phyloP scores from a whole-genome alignment of 495 filamentous ascomycete genomes.

The Viridothelium virens region DNA sequence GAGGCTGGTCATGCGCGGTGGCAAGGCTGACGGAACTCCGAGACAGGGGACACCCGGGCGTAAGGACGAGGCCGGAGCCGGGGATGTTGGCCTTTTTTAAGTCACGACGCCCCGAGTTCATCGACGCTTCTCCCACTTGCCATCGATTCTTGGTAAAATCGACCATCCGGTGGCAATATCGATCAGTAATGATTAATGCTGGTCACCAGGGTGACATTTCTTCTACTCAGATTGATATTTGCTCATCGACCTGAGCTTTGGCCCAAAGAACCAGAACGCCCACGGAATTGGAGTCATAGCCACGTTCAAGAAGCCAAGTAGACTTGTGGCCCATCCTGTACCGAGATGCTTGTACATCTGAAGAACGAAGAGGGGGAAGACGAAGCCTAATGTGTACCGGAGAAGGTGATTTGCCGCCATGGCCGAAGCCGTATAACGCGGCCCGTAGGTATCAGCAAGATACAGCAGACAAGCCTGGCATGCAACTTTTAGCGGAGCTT shows the following conservation, averaged over 20 bases:
- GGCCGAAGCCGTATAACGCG: conserved; percentile 11
- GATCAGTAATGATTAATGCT: no score
- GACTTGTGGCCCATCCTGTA: conserved; percentile 37
- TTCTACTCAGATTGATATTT: conserved; percentile 21
- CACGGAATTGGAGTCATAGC: conserved; percentile 40
- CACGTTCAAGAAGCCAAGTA: conserved; percentile 40
- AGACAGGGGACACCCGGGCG: no score
- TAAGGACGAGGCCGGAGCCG: no score
- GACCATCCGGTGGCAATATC: no score
- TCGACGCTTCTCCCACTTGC: no score
- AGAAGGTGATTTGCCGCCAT: conserved; percentile 8
- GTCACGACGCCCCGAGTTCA: no score
- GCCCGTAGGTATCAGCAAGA: conserved; percentile 13
- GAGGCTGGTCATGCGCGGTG: no score
- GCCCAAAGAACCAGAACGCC: conserved; percentile 35
- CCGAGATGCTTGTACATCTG: conserved; percentile 36
- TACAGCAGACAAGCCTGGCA: conserved; percentile 1
- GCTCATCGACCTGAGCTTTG: conserved; percentile 27
- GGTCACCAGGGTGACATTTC: no score
- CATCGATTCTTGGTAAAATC: no score
- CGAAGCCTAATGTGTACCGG: conserved; percentile 19
- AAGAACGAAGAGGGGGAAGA: conserved; percentile 53
- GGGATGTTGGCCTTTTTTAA: no score
- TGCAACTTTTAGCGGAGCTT: neutral
- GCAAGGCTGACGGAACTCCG: no score